Evolutionary conservation across 2,329 filamentous ascomycete species (phyloP).

Genomic region (Biscogniauxia marginata): DNA sequence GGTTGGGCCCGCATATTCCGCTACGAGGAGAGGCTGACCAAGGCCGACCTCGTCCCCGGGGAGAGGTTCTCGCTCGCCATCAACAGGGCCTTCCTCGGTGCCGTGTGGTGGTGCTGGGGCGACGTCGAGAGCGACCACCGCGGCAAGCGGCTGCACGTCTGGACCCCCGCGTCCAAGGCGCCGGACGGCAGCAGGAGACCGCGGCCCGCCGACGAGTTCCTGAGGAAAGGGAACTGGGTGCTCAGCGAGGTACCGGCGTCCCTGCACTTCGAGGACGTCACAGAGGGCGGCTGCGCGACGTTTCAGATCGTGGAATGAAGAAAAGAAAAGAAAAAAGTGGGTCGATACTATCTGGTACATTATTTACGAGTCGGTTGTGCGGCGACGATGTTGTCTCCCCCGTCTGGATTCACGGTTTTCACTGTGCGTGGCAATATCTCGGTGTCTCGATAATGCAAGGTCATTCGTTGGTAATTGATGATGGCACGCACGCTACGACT

Average conservation of each 20-base stretch:
- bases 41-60: slow-evolving; percentile 6
- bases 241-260: slow-evolving; percentile 9
- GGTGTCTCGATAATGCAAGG: no score
- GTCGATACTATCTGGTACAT: neutral
- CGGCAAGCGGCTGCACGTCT: slow-evolving; percentile 10
- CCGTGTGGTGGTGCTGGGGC: slow-evolving; percentile 19
- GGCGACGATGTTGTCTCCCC: no score
- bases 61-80: slow-evolving; percentile 8
- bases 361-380: neutral
- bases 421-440: no score
- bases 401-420: no score
- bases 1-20: slow-evolving; percentile 16
- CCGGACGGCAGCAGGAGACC: no score
- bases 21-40: slow-evolving; percentile 8
- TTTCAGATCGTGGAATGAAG: slow-evolving; percentile 2
- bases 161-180: neutral
- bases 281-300: slow-evolving; percentile 1
- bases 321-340: neutral
- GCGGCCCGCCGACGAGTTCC: slow-evolving; percentile 5
- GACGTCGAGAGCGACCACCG: slow-evolving; percentile 12
- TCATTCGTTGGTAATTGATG: no score
- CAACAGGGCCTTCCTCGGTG: slow-evolving; percentile 3
- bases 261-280: slow-evolving; percentile 10
- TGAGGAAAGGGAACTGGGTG: slow-evolving; percentile 10
- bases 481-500: no score